Conservation (phyloP, 139 green algal genomes). For the Gonium pectorale region DNA sequence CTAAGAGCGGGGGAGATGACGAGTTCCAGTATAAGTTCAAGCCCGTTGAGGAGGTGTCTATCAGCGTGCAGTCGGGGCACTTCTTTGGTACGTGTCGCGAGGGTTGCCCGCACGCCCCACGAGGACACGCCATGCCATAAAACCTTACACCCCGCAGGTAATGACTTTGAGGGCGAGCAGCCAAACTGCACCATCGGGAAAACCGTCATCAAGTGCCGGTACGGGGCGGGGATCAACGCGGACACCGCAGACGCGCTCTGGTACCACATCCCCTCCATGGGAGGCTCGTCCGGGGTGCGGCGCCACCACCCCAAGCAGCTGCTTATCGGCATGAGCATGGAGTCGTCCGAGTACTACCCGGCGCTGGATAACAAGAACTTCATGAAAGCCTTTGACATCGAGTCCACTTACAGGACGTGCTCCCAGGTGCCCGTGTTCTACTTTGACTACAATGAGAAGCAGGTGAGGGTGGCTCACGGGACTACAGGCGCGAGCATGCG, state of each 20-base stretch:
- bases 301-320: constrained; percentile 38
- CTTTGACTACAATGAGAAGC: constrained; percentile 40
- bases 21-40: background rate
- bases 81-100: too few species aligned
- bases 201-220: constrained; percentile 29
- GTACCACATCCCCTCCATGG: constrained; percentile 41
- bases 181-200: constrained; percentile 22
- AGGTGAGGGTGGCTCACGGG: too few species aligned
- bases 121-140: too few species aligned
- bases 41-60: background rate
- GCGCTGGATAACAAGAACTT: constrained; percentile 25
- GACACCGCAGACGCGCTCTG: constrained; percentile 31
- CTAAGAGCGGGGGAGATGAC: too few species aligned
- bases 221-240: background rate
- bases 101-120: too few species aligned
- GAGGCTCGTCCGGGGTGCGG: background rate
- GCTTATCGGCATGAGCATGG: constrained; percentile 37
- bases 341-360: constrained; percentile 31
- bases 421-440: constrained; percentile 45
- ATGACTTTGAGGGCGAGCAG: constrained; percentile 27
- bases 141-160: too few species aligned
- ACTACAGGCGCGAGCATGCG: too few species aligned
- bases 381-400: constrained; percentile 40
- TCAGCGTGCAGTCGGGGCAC: constrained; percentile 32
- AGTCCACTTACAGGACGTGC: constrained; percentile 27